A percentile compares a stretch with the other conserved stretches of the same genome.
These are phyloP conservation scores for Omphalea diandra DNA, from an alignment of 441 rosid species.

Conservation along the genomic window DNA sequence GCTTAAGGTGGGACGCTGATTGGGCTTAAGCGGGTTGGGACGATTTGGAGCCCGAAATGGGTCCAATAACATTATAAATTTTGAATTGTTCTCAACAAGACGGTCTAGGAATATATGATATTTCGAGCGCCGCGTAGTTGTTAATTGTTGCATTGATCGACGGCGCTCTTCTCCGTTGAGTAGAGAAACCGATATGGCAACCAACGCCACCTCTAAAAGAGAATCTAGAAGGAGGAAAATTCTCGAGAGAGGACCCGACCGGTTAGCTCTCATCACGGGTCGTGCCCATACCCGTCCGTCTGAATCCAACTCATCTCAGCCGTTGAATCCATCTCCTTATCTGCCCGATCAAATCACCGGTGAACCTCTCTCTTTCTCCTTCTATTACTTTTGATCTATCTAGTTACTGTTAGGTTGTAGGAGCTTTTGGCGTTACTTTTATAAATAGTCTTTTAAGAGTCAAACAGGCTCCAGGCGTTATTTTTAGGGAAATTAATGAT, in stretches of 20 bases:
- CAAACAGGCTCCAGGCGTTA: too few relatives aligned
- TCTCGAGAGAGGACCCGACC: slow-evolving; percentile 79
- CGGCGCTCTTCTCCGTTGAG: background rate
- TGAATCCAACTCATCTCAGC: slow-evolving; percentile 34
- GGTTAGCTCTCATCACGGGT: slow-evolving; percentile 77
- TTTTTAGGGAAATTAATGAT: too few relatives aligned
- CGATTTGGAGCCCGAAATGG: too few relatives aligned
- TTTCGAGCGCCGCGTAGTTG: too few relatives aligned
- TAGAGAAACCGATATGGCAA: slow-evolving; percentile 43
- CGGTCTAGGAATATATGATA: too few relatives aligned
- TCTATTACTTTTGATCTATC: too few relatives aligned
- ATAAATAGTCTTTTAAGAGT: background rate
- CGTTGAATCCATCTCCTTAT: slow-evolving; percentile 23
- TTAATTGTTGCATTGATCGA: too few relatives aligned
- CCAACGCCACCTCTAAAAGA: slow-evolving; percentile 49
- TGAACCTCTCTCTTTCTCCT: slow-evolving; percentile 12
- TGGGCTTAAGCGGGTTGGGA: too few relatives aligned
- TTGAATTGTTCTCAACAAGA: too few relatives aligned
- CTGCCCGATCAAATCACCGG: slow-evolving; percentile 37
- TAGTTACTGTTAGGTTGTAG: background rate
- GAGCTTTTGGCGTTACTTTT: background rate
- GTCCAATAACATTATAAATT: too few relatives aligned
- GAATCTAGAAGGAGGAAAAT: slow-evolving; percentile 83
- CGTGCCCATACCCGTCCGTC: slow-evolving; percentile 47
- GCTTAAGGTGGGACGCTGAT: too few relatives aligned